Base-by-base conservation (phyloP, 805 yeast genomes). In the Monosporozyma solicola region DNA sequence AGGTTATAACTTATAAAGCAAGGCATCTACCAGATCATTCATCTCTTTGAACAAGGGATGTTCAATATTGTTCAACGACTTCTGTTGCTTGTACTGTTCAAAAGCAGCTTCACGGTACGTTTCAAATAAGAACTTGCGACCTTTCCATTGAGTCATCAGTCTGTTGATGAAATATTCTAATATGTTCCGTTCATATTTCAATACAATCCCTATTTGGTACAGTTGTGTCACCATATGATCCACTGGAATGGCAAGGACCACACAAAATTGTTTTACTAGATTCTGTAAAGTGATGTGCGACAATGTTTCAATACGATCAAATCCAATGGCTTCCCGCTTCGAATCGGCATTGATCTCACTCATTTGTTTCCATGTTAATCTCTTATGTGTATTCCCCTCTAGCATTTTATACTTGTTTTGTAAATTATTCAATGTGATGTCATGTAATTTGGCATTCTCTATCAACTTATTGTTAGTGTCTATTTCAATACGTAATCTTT, bases 251-350 rank as follows among this genome's bases (percentile, higher is more conserved):
- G 62, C 62, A 46, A 72, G 61, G 31, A 65, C 54, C 2, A 69
- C 54, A 46, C 69, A 55, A 8, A 72, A 53, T 55, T 70, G 65
- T 54, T 72, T 72, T 31, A 72, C 57, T 3, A 67, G 56, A 55
- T 71, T 72, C 35, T 70, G 73, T 16, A 71, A 62, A 24, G 66
- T 63, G 2, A 65, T 57, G 51, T 63, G 37, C 11, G 64, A 59
- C 22, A 71, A 54, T 2, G 48, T 46, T 47, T 71, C 73, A 20
- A 72, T 62, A n/a, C 55, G 46, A 2, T 58, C 56, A 2, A 72
- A 47, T 4, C 49, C 51, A 44, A 57, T 57, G 35, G 39, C 45
- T 22, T 55, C 41, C 22, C 31, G 32, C 3, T 29, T 39, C 5
- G 41, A 53, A n/a, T 46, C 35, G 1, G 51, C 27, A 22, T 51